phyloP scores from a whole-genome alignment of 164 flowering plant species.

The Kingdonia uniflora region DNA sequence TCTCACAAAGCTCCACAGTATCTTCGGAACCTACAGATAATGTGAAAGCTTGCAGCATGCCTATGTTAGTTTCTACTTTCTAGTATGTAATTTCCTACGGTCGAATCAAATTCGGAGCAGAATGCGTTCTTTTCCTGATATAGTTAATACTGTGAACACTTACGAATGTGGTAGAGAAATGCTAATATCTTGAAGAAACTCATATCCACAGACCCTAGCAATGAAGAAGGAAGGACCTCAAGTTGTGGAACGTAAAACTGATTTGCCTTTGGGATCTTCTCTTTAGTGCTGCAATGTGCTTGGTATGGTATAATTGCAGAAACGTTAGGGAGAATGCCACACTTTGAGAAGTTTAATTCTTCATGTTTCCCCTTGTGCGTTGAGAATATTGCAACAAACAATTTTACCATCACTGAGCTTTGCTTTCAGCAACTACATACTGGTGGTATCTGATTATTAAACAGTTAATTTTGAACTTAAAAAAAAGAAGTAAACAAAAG shows the following conservation, averaged over 20 bases:
- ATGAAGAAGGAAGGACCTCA: constrained; percentile 77
- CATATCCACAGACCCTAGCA: constrained; percentile 75
- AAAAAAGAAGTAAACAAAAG: too few species aligned
- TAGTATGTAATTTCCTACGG: constrained; percentile 6
- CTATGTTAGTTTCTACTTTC: constrained; percentile 20
- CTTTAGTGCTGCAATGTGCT: constrained; percentile 57
- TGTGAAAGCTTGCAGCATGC: constrained; percentile 17
- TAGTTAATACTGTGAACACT: constrained; percentile 63
- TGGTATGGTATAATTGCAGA: constrained; percentile 70
- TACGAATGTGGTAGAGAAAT: constrained; percentile 56
- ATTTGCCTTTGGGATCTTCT: constrained; percentile 76
- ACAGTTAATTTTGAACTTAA: not conserved
- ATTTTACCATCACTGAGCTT: constrained; percentile 74
- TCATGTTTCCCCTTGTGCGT: constrained; percentile 46
- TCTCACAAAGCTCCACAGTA: constrained; percentile 3
- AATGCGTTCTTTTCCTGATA: constrained; percentile 22
- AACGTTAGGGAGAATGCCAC: constrained; percentile 44
- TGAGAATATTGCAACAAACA: constrained; percentile 69
- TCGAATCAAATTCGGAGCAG: constrained; percentile 15
- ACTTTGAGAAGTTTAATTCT: constrained; percentile 42
- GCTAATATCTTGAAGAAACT: constrained; percentile 77
- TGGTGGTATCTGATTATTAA: constrained; percentile 39
- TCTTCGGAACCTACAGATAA: constrained; percentile 15
- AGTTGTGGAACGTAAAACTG: constrained; percentile 77
- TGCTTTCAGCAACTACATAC: constrained; percentile 62